Conservation (phyloP, 305 asterid species). For the Striga hermonthica region DNA sequence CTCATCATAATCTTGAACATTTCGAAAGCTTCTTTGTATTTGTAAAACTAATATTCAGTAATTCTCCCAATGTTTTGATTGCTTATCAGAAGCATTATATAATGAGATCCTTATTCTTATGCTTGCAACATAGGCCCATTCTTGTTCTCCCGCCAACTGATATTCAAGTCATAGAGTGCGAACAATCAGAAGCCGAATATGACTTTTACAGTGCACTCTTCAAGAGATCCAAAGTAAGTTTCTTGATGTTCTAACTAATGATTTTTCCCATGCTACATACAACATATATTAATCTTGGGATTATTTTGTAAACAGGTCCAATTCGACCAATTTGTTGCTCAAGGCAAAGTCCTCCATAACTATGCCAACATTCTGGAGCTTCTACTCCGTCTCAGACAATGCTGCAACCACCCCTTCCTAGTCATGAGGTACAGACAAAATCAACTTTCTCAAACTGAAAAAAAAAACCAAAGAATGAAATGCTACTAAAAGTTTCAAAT, state of each 20-base stretch:
- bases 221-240: conserved; percentile 72
- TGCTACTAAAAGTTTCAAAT: not conserved
- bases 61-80: not conserved
- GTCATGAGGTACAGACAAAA: conserved; percentile 60
- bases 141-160: conserved; percentile 89
- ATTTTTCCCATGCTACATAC: not conserved
- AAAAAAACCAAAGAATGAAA: not conserved
- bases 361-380: conserved; percentile 80
- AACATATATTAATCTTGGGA: not conserved
- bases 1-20: no score
- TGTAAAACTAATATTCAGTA: no score
- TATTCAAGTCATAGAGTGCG: conserved; percentile 57
- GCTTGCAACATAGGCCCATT: conserved; percentile 51
- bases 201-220: conserved; percentile 76
- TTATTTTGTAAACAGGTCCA: conserved; percentile 51
- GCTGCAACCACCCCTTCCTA: conserved; percentile 87
- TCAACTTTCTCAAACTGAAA: not conserved
- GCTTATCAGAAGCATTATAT: not conserved
- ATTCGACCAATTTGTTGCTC: conserved; percentile 79
- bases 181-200: conserved; percentile 65
- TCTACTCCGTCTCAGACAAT: conserved; percentile 77
- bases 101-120: not conserved
- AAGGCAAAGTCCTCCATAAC: conserved; percentile 85
- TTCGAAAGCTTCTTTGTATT: not conserved
- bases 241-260: conserved; percentile 1